phyloP scores from a whole-genome alignment of 176 grass and related monocot species.

The Hordeum marinum region DNA sequence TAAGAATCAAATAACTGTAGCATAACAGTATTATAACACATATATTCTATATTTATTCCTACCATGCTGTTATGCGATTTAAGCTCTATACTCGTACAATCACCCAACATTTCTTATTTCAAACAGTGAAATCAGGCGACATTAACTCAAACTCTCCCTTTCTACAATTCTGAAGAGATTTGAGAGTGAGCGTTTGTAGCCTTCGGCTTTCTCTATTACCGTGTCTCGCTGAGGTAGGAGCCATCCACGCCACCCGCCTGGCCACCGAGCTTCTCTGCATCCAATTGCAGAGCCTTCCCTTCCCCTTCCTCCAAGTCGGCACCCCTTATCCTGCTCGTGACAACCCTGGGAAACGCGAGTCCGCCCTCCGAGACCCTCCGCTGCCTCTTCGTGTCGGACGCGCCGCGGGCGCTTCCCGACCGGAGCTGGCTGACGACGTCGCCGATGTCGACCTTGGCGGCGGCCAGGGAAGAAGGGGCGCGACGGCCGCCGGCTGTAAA shows the following conservation, averaged over 20 bases:
- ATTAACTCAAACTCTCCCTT: neutral
- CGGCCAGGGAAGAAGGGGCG: conserved; percentile 22
- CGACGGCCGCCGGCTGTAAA: conserved; percentile 11
- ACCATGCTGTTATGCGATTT: neutral
- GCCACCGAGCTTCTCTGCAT: neutral
- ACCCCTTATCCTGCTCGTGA: conserved; percentile 21
- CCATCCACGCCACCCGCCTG: conserved; percentile 40
- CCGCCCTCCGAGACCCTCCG: conserved; percentile 26
- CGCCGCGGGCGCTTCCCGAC: neutral
- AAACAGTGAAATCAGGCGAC: neutral
- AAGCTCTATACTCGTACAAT: neutral
- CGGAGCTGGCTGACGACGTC: conserved; percentile 26
- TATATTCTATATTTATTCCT: neutral
- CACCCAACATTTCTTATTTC: neutral
- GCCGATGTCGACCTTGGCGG: conserved; percentile 33
- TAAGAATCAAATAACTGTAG: neutral
- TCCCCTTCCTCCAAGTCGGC: conserved; percentile 18
- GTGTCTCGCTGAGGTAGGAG: conserved; percentile 76
- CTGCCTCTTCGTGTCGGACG: conserved; percentile 24
- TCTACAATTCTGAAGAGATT: neutral
- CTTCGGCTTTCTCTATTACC: conserved; percentile 35
- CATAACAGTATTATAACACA: neutral
- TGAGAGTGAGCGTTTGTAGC: neutral
- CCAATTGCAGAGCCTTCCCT: conserved; percentile 2
- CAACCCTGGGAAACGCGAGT: conserved; percentile 17